Base-by-base conservation (phyloP, 2,329 filamentous ascomycete genomes). In the Aureobasidium lini region DNA sequence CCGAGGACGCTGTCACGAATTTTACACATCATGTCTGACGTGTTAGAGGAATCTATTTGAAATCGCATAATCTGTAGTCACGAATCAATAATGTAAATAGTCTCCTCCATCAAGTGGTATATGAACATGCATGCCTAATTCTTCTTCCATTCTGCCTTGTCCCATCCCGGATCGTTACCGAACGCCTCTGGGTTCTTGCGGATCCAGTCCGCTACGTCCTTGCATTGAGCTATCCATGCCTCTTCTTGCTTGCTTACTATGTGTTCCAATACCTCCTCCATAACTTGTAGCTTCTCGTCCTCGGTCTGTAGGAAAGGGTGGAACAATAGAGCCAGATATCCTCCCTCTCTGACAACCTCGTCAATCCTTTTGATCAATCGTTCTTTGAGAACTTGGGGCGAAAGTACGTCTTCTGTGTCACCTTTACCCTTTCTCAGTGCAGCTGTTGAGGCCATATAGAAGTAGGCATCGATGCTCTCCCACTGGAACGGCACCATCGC, bases 21-120 rank as follows among this genome's bases (percentile, higher is more conserved):
- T 53, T 66, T 81, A 50, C 77, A 80, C 63, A 81, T 81, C 31
- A 81, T 82, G 79, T 80, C 78, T 64, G 79, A 81, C 69, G 73
- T 75, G 60, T 63, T 77, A 43, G 73, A 75, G 28, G 74, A 77
- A n/a, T 43, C 56, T 11, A 15, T 43, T 11, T 59, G 36, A 50
- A 6, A 48, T n/a, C 15, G n/a, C 29, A 43, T n/a, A 31, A 9
- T 39, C n/a, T 54, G 39, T 44, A 54, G n/a, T 31, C 28, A 43
- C 15, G 37, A 18, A 43, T 43, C 10, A 16, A 23, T 36, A 28
- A 53, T 28, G 6, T 18, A 23, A 40, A 6, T 31, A 11, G 31
- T 16, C 9, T 31, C 23, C 23, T 23, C 23, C 23, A 2, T 23
- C 23, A 10, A 16, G 31, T n/a, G 23, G 16, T 43, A 13, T 6